Base-by-base conservation (phyloP, 331 rosid genomes). In the Ulmus americana region DNA sequence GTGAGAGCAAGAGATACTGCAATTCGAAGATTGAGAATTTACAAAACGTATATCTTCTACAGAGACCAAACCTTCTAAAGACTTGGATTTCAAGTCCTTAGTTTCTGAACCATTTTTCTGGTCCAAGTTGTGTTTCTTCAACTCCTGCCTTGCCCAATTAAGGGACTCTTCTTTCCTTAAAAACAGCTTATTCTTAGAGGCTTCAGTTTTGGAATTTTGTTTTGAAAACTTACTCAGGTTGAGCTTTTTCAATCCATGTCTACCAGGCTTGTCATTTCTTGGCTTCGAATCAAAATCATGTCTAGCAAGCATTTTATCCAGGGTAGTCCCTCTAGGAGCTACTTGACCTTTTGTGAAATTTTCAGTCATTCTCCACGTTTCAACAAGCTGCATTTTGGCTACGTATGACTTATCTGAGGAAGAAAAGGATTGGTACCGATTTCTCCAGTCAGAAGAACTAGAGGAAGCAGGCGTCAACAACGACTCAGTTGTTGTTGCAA, bases 141-240 rank as follows among this genome's bases (percentile, higher is more conserved):
- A 73, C 66, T 65, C 74, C 44, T 50, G 48, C 35, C 59, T 67
- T 8, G 70, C 76, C 76, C 65, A 59, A 67, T 55, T 72, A 28
- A 18, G 52, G 8, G 73, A 70, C 55, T 63, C 22, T 28, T 54
- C 74, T 68, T 52, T 76, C 61, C 74, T 76, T 56, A 74, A 69
- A 76, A 77, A 75, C 90, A 90, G 83, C 65, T 82, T 66, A 40
- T 72, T 72, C 15, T 73, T 67, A 74, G 81, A 72, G 69, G 82
- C 76, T 53, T 72, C 76, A 55, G 81, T 74, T 62, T 71, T 80
- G 60, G 65, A 74, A 28, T 61, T 54, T 7, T 61, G 43, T 13
- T 40, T 58, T 41, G 62, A 48, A 48, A 55, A 63, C 66, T 63
- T 63, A 61, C 70, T 76, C 20, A 58, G 74, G 46, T 80, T 77